phyloP scores from a whole-genome alignment of 2,329 filamentous ascomycete species.

The Cytospora mali region DNA sequence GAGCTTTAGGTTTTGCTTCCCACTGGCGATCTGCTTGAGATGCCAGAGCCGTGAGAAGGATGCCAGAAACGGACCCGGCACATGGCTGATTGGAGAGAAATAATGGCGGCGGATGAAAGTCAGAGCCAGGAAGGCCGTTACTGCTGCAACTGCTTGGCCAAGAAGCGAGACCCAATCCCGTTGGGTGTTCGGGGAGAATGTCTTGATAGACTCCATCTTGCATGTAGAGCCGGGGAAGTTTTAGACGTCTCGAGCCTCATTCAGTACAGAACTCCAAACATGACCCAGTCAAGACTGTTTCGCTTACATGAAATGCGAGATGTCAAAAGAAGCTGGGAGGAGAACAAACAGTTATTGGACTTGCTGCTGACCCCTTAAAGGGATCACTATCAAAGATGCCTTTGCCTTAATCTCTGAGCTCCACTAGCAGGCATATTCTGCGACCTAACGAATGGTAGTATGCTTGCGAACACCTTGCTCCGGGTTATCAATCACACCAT shows the following conservation, averaged over 20 bases:
- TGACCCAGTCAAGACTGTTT: not conserved
- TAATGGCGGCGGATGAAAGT: constrained; percentile 35
- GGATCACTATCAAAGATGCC: too few species aligned
- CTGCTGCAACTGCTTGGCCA: not conserved
- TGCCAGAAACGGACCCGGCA: constrained; percentile 46
- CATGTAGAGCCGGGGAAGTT: not conserved
- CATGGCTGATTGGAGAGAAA: constrained; percentile 42
- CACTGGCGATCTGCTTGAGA: constrained; percentile 40
- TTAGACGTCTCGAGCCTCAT: not conserved
- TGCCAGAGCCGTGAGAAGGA: constrained; percentile 46
- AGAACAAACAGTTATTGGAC: not conserved
- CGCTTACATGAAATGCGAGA: not conserved
- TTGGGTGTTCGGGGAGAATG: not conserved
- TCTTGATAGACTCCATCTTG: not conserved
- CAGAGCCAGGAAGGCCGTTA: not conserved
- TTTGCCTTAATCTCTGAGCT: too few species aligned
- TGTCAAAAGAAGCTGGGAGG: not conserved
- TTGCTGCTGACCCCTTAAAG: not conserved
- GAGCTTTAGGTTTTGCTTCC: constrained; percentile 42
- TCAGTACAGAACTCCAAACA: not conserved
- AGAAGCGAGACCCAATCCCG: not conserved
- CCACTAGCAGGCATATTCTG: not conserved
- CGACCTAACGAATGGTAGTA: not conserved
- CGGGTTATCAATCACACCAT: not conserved
- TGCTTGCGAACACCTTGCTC: not conserved